Evolutionary conservation across 345 rosid genomes (phyloP), one percentile per base, ranked within the genome.

Genomic region (Camelina hispida): DNA sequence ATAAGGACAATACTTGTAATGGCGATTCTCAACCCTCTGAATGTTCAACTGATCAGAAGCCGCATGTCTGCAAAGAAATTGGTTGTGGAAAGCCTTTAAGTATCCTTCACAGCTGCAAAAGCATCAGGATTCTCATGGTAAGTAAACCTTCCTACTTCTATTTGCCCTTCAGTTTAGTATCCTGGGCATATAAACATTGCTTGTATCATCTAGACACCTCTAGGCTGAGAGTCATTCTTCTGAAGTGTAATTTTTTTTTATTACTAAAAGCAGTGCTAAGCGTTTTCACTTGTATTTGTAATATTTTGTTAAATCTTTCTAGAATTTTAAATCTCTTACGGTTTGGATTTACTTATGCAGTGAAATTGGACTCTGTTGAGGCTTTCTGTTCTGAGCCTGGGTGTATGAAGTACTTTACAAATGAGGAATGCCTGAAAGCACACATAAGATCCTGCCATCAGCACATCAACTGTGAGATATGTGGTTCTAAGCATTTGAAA

Each of bases 11-110:
- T 50, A 12, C 23, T 38, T 28, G 7, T 32, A 9, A 18, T 55
- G 54, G 18, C 0, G 52, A 47, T 48, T 68, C 74, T 61, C 76
- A 66, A 22, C 65, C 84, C 0, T 17, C 80, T 0, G 69, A 80
- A 3, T 17, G 32, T 37, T 67, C 62, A 11, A 35, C 17, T n/a
- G 72, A 69, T 46, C 76, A 34, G 43, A 83, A 83, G 79, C 82
- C 78, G 68, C 68, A 75, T 77, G 80, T 75, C 55, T 95, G 99
- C 80, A 81, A 65, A 18, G 97, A 92, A 79, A 52, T 40, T 63
- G 98, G 97, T 7, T 95, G 99, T 62, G 93, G 92, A 95, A 95
- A 80, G 84, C 75, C 42, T 95, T 95, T 69, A 83, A 69, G 68
- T 90, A 73, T 70, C 81, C 84, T 18, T 92, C 96, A 7, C 82